Evolutionary conservation across 1,139 yeast species (phyloP).

Genomic region (Eremothecium cymbalariae): DNA sequence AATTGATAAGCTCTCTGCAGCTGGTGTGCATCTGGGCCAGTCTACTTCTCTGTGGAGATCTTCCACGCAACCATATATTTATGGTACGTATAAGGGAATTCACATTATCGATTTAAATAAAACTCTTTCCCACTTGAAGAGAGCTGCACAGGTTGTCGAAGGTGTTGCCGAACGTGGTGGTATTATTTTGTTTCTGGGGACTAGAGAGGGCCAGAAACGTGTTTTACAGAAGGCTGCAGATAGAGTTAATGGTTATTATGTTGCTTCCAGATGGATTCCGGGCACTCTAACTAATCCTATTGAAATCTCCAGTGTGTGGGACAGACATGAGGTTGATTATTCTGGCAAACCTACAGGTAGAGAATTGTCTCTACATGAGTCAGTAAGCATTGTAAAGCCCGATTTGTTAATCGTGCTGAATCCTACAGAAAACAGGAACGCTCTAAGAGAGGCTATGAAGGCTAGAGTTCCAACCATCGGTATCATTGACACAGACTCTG

Average conservation of each 20-base stretch:
- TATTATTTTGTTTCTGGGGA: slow-evolving; percentile 73
- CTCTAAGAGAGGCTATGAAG: slow-evolving; percentile 73
- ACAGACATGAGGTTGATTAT: slow-evolving; percentile 60
- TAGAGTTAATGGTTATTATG: slow-evolving; percentile 71
- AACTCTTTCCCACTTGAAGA: slow-evolving; percentile 63
- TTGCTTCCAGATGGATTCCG: slow-evolving; percentile 84
- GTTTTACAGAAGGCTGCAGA: slow-evolving; percentile 74
- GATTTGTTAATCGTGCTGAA: slow-evolving; percentile 80
- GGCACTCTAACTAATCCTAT: slow-evolving; percentile 86
- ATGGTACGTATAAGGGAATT: slow-evolving; percentile 81
- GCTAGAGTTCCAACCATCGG: slow-evolving; percentile 89
- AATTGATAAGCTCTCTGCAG: slow-evolving; percentile 66
- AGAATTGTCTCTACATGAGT: slow-evolving; percentile 40
- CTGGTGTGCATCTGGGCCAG: slow-evolving; percentile 94
- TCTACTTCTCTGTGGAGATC: slow-evolving; percentile 72
- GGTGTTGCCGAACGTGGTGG: slow-evolving; percentile 85
- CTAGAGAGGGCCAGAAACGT: slow-evolving; percentile 68
- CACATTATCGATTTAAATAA: slow-evolving; percentile 85
- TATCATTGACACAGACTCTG: slow-evolving; percentile 86
- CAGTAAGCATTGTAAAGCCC: slow-evolving; percentile 56
- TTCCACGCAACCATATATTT: slow-evolving; percentile 78
- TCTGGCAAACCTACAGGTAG: slow-evolving; percentile 55
- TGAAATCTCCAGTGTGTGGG: slow-evolving; percentile 55
- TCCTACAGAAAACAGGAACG: slow-evolving; percentile 80
- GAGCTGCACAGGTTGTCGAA: slow-evolving; percentile 72